Evolutionary conservation across 495 filamentous ascomycete genomes (phyloP), one percentile per base, ranked within the genome.

Genomic region (Neurospora cerealis): DNA sequence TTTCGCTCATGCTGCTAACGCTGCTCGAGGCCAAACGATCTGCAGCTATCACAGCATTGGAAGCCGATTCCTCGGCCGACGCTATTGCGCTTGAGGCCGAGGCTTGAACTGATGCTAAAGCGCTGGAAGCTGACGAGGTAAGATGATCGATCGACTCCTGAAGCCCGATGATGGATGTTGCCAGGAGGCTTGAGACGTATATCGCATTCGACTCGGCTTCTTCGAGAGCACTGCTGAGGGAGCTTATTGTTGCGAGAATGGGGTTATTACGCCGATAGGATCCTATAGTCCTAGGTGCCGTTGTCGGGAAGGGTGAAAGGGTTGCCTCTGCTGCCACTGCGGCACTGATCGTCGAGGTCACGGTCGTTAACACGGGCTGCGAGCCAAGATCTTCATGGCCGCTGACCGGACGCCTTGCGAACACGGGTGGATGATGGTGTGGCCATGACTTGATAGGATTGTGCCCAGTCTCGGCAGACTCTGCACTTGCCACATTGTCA

Each of bases 171-270:
- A 77, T 44, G 21, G 77, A 79, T 44, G 54, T 42, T 3, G 48
- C 54, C 19, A 80, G 19, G 21, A 75, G 69, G 41, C 44, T 69
- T 2, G 76, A 76, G 21, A 78, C 42, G 28, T 70, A 74, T 1
- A 69, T 6, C 0, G 73, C 73, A 3, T 70, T 71, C 37, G 74
- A 54, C 9, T 11, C 72, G 1, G 72, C 73, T 19, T 74, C 74
- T 19, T 73, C 60, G 4, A 80, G 73, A 19, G 73, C 75, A 39
- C 66, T 71, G 71, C 73, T 76, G 41, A 79, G 73, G 19, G 75
- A 76, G n/a, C 54, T 73, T 60, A 75, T 75, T 5, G 71, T 75
- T 36, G 38, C 71, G 5, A 74, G 36, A 17, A 73, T 36, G 42
- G 73, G 34, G 48, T 28, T 77, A 32, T 37, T 32, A n/a, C 69